phyloP scores from a whole-genome alignment of 441 rosid genomes.

The Populus tomentosa region DNA sequence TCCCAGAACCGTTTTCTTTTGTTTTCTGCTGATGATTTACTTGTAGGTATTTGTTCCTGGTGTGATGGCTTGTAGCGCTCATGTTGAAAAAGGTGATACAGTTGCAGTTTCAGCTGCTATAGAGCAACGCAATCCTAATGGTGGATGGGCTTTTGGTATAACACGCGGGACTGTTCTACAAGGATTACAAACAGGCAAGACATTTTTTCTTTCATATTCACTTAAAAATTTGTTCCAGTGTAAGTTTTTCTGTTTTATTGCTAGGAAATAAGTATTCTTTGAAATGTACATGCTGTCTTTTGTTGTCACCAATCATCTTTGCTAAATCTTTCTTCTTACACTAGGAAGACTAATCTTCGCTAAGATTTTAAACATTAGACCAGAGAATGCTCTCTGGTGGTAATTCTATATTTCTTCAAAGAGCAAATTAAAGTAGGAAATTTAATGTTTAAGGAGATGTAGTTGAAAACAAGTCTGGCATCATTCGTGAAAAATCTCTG shows the following conservation, averaged over 20 bases:
- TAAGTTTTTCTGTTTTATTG: background rate
- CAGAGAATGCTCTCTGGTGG: too few relatives aligned
- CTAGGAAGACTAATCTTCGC: background rate
- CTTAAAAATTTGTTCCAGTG: background rate
- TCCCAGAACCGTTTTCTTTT: slow-evolving; percentile 5
- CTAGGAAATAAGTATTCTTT: background rate
- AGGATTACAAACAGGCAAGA: slow-evolving; percentile 70
- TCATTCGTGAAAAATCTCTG: too few relatives aligned
- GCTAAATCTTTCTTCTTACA: background rate
- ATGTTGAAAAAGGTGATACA: slow-evolving; percentile 84
- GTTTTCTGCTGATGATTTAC: slow-evolving; percentile 24
- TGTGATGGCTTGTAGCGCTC: slow-evolving; percentile 92
- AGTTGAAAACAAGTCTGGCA: background rate
- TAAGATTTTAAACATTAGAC: background rate
- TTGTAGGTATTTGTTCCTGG: slow-evolving; percentile 94
- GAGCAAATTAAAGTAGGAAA: background rate
- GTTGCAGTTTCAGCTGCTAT: slow-evolving; percentile 95
- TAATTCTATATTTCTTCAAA: background rate
- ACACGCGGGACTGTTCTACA: slow-evolving; percentile 93
- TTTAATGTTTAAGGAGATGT: background rate
- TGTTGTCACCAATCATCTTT: too few relatives aligned
- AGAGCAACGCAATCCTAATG: slow-evolving; percentile 65
- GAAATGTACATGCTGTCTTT: background rate
- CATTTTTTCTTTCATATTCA: slow-evolving; percentile 3
- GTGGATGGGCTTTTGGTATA: slow-evolving; percentile 73